Evolutionary conservation across 2,329 filamentous ascomycete genomes (phyloP), one percentile per base, ranked within the genome.

Genomic region (Tetracladium maxilliforme): DNA sequence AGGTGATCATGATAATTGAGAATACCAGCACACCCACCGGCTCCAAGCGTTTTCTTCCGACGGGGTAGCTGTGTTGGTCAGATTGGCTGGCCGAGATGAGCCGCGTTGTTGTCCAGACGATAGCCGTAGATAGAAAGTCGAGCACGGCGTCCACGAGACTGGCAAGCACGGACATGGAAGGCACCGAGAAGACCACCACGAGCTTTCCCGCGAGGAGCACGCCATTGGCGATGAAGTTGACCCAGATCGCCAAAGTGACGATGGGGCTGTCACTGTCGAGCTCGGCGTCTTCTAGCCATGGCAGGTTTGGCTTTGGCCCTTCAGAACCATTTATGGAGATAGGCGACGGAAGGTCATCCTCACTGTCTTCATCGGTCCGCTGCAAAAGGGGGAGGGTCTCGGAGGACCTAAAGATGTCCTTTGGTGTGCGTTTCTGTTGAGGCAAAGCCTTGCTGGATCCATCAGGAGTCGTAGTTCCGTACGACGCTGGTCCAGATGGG

Each of bases 211-310:
- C 64, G 4, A 92, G 63, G 3, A 92, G 61, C 21, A 81, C 54
- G 3, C 70, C 58, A 44, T 93, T 93, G 30, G 83, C 84, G 13
- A 66, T 52, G 24, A 92, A 66, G 44, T 92, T 93, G 47, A 92
- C 54, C 47, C 84, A 87, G 40, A 95, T 90, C 21, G 87, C 86
- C 12, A 90, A 43, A n/a, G 73, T 77, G 24, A 94, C 83, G 24
- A 92, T 69, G 10, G 66, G 70, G 30, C 76, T 74, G 23, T 72
- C 63, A 33, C 74, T 81, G 41, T 84, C 77, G 3, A 84, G 64
- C 29, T 75, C 76, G 34, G 84, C 78, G 30, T 69, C 63, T 21
- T 79, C 75, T 28, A 79, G 65, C 47, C 71, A 75, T 6, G 76
- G 77, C 21, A 83, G 67, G 29, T 75, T 61, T 8, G 63, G 63